Evolutionary conservation across 2,329 filamentous ascomycete species (phyloP).

Genomic region (Neofusicoccum cordaticola): DNA sequence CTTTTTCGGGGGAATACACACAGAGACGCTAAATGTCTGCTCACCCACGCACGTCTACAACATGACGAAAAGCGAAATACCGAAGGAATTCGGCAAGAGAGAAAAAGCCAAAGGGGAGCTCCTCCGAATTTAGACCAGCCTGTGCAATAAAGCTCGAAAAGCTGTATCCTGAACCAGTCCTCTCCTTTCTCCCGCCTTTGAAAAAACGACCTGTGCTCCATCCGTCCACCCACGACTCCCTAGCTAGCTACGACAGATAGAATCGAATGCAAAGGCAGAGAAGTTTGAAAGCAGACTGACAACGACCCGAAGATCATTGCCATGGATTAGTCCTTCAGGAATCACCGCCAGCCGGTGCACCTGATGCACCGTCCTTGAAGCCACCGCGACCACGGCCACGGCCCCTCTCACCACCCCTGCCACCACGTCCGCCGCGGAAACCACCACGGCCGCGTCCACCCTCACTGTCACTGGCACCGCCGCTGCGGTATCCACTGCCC

Average conservation of each 20-base stretch:
- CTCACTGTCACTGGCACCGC: slow-evolving; percentile 75
- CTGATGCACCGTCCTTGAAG: slow-evolving; percentile 13
- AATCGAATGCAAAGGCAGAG: slow-evolving; percentile 15
- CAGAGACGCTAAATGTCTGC: slow-evolving; percentile 13
- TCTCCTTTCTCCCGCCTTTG: neutral
- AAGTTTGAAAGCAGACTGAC: neutral
- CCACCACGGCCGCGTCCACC: slow-evolving; percentile 58
- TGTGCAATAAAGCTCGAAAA: slow-evolving; percentile 1
- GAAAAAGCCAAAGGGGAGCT: slow-evolving; percentile 13
- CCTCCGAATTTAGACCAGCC: slow-evolving; percentile 6
- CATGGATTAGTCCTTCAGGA: slow-evolving; percentile 1
- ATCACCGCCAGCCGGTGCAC: slow-evolving; percentile 7
- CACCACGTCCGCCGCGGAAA: slow-evolving; percentile 40
- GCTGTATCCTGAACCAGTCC: slow-evolving; percentile 9
- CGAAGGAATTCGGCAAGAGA: neutral
- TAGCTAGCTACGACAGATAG: slow-evolving; percentile 12
- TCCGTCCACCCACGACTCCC: slow-evolving; percentile 9
- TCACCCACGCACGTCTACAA: slow-evolving; percentile 10
- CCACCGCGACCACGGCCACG: slow-evolving; percentile 28
- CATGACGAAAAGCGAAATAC: neutral
- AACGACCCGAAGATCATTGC: neutral
- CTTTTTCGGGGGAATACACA: slow-evolving; percentile 15
- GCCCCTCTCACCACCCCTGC: slow-evolving; percentile 46
- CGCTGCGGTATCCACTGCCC: slow-evolving; percentile 79
- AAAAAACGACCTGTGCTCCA: slow-evolving; percentile 9